Conservation (phyloP, 75 land plant species). For the Cunninghamia lanceolata region DNA sequence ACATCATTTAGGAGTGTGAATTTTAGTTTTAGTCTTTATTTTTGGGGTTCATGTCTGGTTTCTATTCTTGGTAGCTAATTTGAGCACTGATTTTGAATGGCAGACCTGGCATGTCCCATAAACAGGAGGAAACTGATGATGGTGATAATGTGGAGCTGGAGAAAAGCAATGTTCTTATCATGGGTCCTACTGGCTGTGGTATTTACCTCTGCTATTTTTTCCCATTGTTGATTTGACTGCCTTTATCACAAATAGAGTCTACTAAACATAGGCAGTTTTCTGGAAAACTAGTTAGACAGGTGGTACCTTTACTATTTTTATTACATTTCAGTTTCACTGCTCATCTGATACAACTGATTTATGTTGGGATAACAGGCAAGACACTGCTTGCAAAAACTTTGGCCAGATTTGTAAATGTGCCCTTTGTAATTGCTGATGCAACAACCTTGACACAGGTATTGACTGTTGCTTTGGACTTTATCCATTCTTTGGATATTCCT, state of each 20-base stretch:
- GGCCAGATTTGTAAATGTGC: conserved; percentile 79
- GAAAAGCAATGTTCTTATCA: conserved; percentile 86
- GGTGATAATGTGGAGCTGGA: conserved; percentile 78
- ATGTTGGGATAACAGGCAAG: conserved; percentile 40
- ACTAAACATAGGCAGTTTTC: not conserved
- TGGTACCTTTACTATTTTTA: not conserved
- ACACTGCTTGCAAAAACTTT: conserved; percentile 80
- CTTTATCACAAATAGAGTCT: conserved; percentile 1
- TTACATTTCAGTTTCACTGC: not conserved
- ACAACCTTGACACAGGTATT: conserved; percentile 77
- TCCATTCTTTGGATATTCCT: conserved; percentile 12
- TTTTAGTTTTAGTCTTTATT: not conserved
- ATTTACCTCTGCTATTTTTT: conserved; percentile 5
- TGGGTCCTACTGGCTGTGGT: conserved; percentile 49
- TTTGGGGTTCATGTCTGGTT: not conserved
- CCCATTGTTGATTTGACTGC: conserved; percentile 23
- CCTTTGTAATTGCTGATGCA: conserved; percentile 85
- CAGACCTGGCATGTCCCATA: conserved; percentile 34
- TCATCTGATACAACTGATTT: not conserved
- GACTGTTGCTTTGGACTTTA: conserved; percentile 19
- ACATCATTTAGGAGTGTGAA: not conserved
- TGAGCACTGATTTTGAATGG: conserved; percentile 8
- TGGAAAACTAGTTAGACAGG: not conserved
- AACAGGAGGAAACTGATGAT: conserved; percentile 33
- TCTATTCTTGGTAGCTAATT: not conserved